phyloP scores from a whole-genome alignment of 2,329 filamentous ascomycete species.

The Tolypocladium inflatum region DNA sequence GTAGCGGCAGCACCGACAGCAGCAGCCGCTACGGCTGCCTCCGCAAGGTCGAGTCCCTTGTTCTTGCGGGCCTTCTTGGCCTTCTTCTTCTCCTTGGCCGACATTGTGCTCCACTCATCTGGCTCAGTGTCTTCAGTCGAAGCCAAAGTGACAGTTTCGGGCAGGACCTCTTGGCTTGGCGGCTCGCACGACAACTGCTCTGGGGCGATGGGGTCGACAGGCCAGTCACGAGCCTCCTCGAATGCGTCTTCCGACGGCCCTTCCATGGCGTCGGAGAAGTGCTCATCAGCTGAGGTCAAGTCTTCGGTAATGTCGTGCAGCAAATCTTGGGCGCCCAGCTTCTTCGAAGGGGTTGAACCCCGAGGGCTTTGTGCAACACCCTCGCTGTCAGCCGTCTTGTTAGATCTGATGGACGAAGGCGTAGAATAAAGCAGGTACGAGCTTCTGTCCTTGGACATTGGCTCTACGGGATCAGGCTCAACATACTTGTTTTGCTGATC shows the following conservation, averaged over 20 bases:
- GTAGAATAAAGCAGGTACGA: conserved; percentile 31
- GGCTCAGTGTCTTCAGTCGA: conserved; percentile 6
- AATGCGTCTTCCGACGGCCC: conserved; percentile 12
- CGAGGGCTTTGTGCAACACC: conserved; percentile 10
- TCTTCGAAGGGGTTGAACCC: conserved; percentile 15
- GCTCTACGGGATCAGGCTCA: conserved; percentile 28
- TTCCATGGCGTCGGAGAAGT: conserved; percentile 25
- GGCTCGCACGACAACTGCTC: conserved; percentile 3
- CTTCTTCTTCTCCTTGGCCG: conserved; percentile 10
- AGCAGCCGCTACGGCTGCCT: conserved; percentile 2
- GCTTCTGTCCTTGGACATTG: conserved; percentile 32
- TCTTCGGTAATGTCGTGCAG: conserved; percentile 17
- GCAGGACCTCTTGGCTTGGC: conserved; percentile 2
- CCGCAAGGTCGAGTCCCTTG: conserved; percentile 2
- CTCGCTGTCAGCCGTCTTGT: conserved; percentile 14
- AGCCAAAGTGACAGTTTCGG: conserved; percentile 1
- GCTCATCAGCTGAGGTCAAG: conserved; percentile 23
- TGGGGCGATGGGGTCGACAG: not conserved
- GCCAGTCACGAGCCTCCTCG: conserved; percentile 3
- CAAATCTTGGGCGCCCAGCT: conserved; percentile 4
- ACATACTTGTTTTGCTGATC: conserved; percentile 12
- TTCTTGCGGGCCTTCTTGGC: conserved; percentile 11
- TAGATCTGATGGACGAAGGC: conserved; percentile 21
- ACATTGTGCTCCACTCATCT: conserved; percentile 6
- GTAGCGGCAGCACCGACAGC: conserved; percentile 2